Conservation (phyloP, 1,139 yeast genomes). For the Debaryomycetaceae sp. region DNA sequence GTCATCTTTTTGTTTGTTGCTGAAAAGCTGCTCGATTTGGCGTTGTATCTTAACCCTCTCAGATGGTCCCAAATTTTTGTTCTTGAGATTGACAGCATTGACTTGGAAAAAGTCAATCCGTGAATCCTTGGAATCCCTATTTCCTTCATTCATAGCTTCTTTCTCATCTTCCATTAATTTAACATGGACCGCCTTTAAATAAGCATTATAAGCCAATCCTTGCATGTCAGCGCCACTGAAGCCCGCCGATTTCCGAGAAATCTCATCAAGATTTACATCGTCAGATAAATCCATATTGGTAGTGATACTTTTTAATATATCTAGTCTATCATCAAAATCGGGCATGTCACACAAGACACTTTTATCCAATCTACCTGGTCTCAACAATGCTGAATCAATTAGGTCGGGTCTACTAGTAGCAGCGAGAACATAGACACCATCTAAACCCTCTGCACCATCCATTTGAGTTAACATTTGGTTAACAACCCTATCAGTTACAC, state of each 20-base stretch:
- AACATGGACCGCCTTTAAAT: conserved; percentile 84
- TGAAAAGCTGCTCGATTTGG: conserved; percentile 44
- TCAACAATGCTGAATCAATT: conserved; percentile 87
- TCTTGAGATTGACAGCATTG: conserved; percentile 28
- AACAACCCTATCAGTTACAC: conserved; percentile 96
- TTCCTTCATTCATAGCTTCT: conserved; percentile 14
- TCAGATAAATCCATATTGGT: conserved; percentile 48
- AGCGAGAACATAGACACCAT: conserved; percentile 94
- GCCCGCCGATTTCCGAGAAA: conserved; percentile 67
- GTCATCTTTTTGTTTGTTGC: conserved; percentile 9
- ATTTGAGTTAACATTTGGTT: conserved; percentile 96
- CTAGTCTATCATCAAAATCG: conserved; percentile 61
- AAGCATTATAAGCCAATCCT: conserved; percentile 89
- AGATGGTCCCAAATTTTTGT: conserved; percentile 32
- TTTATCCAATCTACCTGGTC: conserved; percentile 96
- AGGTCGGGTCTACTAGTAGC: conserved; percentile 95
- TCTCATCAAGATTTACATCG: conserved; percentile 51
- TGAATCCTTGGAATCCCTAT: conserved; percentile 13
- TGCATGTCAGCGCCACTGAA: conserved; percentile 95
- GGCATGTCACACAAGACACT: conserved; percentile 92
- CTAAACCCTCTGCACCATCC: conserved; percentile 99
- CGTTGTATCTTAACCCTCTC: conserved; percentile 45
- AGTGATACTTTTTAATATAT: conserved; percentile 65
- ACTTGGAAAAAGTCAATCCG: conserved; percentile 35
- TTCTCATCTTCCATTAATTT: conserved; percentile 49